Evolutionary conservation across 192 early-diverging fungal species (phyloP).

Genomic region (Geranomyces michiganensis): DNA sequence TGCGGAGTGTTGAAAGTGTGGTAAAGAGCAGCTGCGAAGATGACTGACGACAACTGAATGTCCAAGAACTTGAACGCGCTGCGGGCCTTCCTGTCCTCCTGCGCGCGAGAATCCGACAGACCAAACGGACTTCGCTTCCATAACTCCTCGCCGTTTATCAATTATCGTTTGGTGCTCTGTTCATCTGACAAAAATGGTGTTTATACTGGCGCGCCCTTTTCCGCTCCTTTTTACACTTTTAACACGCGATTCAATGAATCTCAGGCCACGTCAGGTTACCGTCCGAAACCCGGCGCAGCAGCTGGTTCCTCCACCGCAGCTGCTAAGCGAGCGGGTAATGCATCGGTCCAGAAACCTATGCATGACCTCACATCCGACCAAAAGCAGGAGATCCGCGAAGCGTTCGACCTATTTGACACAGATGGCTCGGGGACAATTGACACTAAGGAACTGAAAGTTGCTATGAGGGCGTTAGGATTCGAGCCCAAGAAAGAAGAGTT

Average conservation of each 20-base stretch:
- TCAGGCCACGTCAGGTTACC: conserved; percentile 16
- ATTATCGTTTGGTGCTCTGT: too few species aligned
- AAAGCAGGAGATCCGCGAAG: conserved; percentile 70
- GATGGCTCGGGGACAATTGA: conserved; percentile 65
- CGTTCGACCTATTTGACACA: conserved; percentile 69
- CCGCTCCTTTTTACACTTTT: background rate
- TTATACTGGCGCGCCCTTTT: too few species aligned
- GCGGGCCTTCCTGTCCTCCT: too few species aligned
- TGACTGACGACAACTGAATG: too few species aligned
- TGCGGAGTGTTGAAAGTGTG: too few species aligned
- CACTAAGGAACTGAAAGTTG: conserved; percentile 70
- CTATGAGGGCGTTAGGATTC: conserved; percentile 65
- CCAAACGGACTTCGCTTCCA: too few species aligned
- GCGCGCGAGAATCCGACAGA: too few species aligned
- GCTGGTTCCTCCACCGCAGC: background rate
- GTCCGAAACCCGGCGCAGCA: background rate
- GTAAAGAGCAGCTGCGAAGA: too few species aligned
- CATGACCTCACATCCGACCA: conserved; percentile 60
- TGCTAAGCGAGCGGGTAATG: background rate
- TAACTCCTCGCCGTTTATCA: too few species aligned
- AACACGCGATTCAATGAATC: too few species aligned
- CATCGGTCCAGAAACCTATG: background rate
- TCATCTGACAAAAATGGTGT: too few species aligned
- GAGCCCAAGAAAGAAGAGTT: conserved; percentile 62
- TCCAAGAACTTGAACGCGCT: too few species aligned